Base-by-base conservation (phyloP, 768 basidiomycete genomes). In the Russula compacta region DNA sequence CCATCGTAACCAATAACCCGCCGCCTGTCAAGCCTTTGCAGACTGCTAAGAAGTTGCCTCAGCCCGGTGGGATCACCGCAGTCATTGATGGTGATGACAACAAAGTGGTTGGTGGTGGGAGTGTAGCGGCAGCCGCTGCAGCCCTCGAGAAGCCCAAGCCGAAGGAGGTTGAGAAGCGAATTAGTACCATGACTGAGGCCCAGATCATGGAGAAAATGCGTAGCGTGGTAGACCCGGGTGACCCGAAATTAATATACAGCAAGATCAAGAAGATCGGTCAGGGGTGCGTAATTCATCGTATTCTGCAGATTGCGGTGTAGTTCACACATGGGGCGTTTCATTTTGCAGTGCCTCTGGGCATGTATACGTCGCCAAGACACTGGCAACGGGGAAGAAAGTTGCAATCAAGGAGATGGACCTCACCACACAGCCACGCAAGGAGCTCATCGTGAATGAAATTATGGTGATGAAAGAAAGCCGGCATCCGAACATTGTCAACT, bases 251-350 rank as follows among this genome's bases (percentile, higher is more conserved):
- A 66, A 71, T 95, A 19, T 99, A 98, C 73, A 89, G 87, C 68
- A 98, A 97, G 80, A 97, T 98, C 73, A 94, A 92, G 79, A 99
- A 98, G 77, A 92, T 99, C 63, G 95, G 95, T 38, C 95, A 99
- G 73, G 95, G 94, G 93, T 97, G 72, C 73, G 91, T 59, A 19
- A 51, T 63, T 47, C 36, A 53, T 59, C 59, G 43, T 49, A 50
- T 10, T 38, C 4, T 32, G 4, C 8, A 38, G 17, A 15, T 17
- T 44, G 35, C 10, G n/a, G 35, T 38, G 10, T 61, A 10, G 32
- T 19, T 39, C n/a, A 51, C 29, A 21, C 48, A 58, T 29, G 55
- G 24, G 47, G 42, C 48, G 54, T 43, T 38, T 14, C 40, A 29
- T 43, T 65, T 59, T 61, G 4, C 67, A 97, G 95, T 67, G 95